These are phyloP conservation scores for Oldenlandia corymbosa DNA, from an alignment of 257 asterid genomes.

Conservation along the genomic window DNA sequence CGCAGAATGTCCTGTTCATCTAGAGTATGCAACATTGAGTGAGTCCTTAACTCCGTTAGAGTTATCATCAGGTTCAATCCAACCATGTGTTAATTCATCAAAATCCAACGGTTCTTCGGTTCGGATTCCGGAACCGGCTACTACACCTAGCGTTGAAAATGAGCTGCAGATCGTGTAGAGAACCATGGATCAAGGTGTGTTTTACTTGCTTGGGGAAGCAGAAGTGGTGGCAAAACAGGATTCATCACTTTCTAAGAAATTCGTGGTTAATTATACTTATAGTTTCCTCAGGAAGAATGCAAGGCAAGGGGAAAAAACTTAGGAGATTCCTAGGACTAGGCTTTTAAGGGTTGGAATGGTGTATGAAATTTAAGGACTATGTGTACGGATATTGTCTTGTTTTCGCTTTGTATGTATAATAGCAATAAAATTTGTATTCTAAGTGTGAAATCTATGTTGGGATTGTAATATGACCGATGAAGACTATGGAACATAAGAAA, in stretches of 20 bases:
- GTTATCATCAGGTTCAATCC: conserved; percentile 35
- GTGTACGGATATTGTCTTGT: too few species aligned
- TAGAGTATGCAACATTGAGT: conserved; percentile 30
- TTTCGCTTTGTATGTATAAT: too few species aligned
- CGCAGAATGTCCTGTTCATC: conserved; percentile 25
- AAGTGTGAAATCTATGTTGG: too few species aligned
- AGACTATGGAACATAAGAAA: too few species aligned
- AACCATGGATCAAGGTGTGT: conserved; percentile 47
- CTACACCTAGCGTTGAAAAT: conserved; percentile 26
- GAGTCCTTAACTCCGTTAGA: conserved; percentile 22
- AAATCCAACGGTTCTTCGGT: conserved; percentile 17
- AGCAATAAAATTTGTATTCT: too few species aligned
- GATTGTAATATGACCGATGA: too few species aligned
- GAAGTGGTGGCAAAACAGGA: conserved; percentile 57
- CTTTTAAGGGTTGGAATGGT: conserved; percentile 74
- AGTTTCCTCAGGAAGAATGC: conserved; percentile 54
- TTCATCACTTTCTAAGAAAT: conserved; percentile 24
- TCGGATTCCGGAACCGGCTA: background rate
- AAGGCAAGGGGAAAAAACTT: conserved; percentile 51
- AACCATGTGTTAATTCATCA: conserved; percentile 24
- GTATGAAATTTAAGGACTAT: conserved; percentile 33
- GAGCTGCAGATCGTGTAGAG: conserved; percentile 35
- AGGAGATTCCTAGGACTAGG: conserved; percentile 55
- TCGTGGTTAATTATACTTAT: conserved; percentile 27
- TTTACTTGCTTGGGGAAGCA: conserved; percentile 58